Evolutionary conservation across 345 rosid genomes (phyloP), one percentile per base, ranked within the genome.

Genomic region (Eutrema yunnanense): DNA sequence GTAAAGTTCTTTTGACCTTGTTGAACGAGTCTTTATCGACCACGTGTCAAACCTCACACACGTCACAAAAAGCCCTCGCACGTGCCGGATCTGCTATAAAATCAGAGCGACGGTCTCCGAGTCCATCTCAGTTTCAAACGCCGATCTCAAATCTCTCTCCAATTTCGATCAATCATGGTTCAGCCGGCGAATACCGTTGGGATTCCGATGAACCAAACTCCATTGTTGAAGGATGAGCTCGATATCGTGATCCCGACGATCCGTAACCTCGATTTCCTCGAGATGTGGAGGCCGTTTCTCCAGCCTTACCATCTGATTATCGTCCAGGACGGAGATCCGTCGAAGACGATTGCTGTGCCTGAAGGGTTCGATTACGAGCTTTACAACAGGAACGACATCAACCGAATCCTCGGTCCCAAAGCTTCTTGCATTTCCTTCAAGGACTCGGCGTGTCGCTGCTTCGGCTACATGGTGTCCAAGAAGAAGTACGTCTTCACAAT

Each of bases 381-480:
- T 22, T 91, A 89, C 73, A 94, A 94, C 70, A 83, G 98, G 72
- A 91, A 94, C 69, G 98, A 94, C 27, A 91, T 94, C 65, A 89
- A 94, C 78, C 81, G 83, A 74, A 86, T 94, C 65, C 80, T 94
- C 9, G 98, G 98, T 52, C 96, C 98, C 13, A 94, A 85, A 87
- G 96, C 98, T 54, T 86, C 92, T 6, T 94, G 98, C 77, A 94
- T 94, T 73, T 94, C 98, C 63, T 94, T 94, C 77, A 91, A 91
- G 86, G 98, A 94, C 86, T 94, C 98, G 38, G 97, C 98, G 62
- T 94, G 98, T 67, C 94, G 98, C 9, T 91, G 97, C 85, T 94
- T 94, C 58, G 98, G 98, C 10, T 94, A 89, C 81, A 91, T 94
- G 98, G 89, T 94, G 34, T 94, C 98, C 73, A 94, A 89, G 90